Percentiles rank a stretch among this genome's conserved stretches.
These are phyloP conservation scores for Hura crepitans DNA, from an alignment of 441 rosid genomes.

Conservation along the genomic window DNA sequence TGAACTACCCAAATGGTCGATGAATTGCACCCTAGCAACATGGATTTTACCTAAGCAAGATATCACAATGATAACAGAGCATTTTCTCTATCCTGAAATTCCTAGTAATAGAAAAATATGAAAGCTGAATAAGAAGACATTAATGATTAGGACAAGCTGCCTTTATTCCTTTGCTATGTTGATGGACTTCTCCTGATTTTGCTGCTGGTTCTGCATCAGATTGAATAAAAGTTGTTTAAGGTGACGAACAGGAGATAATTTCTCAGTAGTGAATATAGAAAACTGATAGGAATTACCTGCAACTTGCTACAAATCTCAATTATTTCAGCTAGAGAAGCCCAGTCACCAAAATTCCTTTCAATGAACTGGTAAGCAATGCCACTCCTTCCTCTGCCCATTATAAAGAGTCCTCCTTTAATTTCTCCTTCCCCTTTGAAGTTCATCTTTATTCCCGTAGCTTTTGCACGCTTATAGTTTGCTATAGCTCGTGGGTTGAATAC, in stretches of 20 bases:
- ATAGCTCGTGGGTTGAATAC: constrained; percentile 60
- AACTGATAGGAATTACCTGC: constrained; percentile 37
- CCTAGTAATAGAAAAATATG: constrained; percentile 2
- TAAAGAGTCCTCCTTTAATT: constrained; percentile 63
- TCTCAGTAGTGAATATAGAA: constrained; percentile 9
- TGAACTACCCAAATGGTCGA: neutral
- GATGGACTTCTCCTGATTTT: constrained; percentile 23
- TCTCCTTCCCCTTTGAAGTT: constrained; percentile 66
- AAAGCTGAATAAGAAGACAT: constrained; percentile 10
- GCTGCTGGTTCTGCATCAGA: constrained; percentile 39
- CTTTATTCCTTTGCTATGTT: constrained; percentile 26
- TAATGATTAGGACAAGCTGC: constrained; percentile 11
- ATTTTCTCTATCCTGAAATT: constrained; percentile 8
- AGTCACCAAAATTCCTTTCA: constrained; percentile 65
- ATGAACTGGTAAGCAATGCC: constrained; percentile 64
- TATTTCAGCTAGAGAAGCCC: constrained; percentile 60
- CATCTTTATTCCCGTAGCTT: constrained; percentile 42
- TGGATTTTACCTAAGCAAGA: neutral
- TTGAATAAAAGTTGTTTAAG: constrained; percentile 27
- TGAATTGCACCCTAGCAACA: neutral
- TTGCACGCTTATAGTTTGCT: constrained; percentile 64
- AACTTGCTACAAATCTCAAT: constrained; percentile 48
- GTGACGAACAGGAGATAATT: constrained; percentile 7
- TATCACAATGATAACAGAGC: neutral
- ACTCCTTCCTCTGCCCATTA: constrained; percentile 42